A percentile compares a stretch with the other conserved stretches of the same genome.
Conservation (phyloP, 2,329 filamentous ascomycete genomes). For the Talaromyces albobiverticillius region DNA sequence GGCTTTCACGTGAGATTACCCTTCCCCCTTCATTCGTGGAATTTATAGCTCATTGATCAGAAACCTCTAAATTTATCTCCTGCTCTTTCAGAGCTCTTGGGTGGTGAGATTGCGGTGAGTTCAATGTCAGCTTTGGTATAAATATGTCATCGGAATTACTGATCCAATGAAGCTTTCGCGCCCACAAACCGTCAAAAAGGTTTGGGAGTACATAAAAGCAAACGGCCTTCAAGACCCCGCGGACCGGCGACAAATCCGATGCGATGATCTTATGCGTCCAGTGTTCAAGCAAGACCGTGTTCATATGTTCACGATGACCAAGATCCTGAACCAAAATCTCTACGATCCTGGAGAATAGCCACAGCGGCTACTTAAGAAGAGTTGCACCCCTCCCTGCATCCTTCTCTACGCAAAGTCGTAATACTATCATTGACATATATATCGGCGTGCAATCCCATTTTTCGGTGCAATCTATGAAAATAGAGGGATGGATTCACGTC, state of each 20-base stretch:
- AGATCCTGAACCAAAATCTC: slow-evolving; percentile 83
- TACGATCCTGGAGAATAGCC: slow-evolving; percentile 76
- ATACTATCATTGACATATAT: background rate
- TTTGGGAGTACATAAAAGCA: slow-evolving; percentile 92
- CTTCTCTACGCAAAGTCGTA: background rate
- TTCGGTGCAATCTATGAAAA: background rate
- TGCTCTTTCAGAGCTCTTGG: slow-evolving; percentile 43
- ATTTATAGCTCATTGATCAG: slow-evolving; percentile 22
- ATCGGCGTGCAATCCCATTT: background rate
- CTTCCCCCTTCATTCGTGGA: background rate
- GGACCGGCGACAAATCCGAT: slow-evolving; percentile 89
- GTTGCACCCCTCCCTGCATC: background rate
- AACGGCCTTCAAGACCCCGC: slow-evolving; percentile 84
- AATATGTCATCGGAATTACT: background rate
- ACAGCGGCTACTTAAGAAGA: background rate
- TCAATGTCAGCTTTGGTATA: background rate
- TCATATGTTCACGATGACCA: slow-evolving; percentile 99
- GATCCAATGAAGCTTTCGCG: slow-evolving; percentile 66
- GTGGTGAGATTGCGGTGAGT: slow-evolving; percentile 44
- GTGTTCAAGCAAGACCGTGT: slow-evolving; percentile 90
- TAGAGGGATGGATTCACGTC: background rate
- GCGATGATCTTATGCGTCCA: slow-evolving; percentile 85
- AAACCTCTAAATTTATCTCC: slow-evolving; percentile 48
- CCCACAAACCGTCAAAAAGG: slow-evolving; percentile 91
- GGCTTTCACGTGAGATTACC: slow-evolving; percentile 73